These are phyloP conservation scores for Scheffersomyces coipomensis DNA, from an alignment of 805 yeast genomes.

Conservation along the genomic window DNA sequence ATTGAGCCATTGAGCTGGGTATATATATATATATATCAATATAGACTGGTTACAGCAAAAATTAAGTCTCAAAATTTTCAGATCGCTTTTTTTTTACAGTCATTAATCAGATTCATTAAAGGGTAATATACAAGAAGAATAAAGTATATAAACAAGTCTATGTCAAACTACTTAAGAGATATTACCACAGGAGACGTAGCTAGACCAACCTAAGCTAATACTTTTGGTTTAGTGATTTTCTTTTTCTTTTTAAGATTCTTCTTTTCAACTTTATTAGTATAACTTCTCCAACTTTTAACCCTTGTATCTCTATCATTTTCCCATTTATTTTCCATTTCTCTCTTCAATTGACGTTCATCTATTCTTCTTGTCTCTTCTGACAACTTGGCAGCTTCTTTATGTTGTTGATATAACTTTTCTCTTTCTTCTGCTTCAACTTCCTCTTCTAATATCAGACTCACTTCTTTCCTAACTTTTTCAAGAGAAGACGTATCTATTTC, in stretches of 20 bases:
- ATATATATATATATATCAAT: too few species aligned
- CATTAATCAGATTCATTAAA: too few species aligned
- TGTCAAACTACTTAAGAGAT: too few species aligned
- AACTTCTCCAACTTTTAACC: conserved; percentile 60
- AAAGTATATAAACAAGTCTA: too few species aligned
- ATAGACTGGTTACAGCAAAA: too few species aligned
- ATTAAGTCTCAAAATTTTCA: too few species aligned
- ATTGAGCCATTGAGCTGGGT: conserved; percentile 9
- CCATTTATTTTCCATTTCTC: conserved; percentile 51
- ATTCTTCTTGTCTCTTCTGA: conserved; percentile 30
- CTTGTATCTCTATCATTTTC: conserved; percentile 58
- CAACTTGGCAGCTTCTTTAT: conserved; percentile 22
- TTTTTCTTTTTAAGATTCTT: conserved; percentile 46
- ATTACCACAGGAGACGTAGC: too few species aligned
- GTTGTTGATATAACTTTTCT: conserved; percentile 23
- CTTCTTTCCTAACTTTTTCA: conserved; percentile 27
- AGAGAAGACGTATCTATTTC: conserved; percentile 14
- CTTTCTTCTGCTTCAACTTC: conserved; percentile 26
- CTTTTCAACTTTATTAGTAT: conserved; percentile 40
- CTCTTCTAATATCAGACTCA: conserved; percentile 45
- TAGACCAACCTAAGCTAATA: conserved; percentile 35
- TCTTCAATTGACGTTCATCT: conserved; percentile 39
- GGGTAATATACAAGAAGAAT: too few species aligned
- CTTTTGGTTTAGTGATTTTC: conserved; percentile 17
- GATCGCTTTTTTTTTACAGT: too few species aligned